phyloP scores from a whole-genome alignment of 192 early-diverging fungal genomes.

The Phlyctochytrium arcticum region DNA sequence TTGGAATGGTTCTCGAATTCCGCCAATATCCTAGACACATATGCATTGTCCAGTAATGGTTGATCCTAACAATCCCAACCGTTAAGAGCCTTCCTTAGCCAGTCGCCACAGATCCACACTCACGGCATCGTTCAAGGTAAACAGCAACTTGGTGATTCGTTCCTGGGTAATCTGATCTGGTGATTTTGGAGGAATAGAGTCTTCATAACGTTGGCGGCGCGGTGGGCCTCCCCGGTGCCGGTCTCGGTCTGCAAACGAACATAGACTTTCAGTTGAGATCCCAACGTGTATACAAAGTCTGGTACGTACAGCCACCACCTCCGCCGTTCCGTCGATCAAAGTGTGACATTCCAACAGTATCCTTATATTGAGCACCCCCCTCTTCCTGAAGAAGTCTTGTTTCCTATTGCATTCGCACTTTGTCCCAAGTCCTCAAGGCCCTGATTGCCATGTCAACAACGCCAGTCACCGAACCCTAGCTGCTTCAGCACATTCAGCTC shows the following conservation, averaged over 20 bases:
- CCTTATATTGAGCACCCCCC: not conserved
- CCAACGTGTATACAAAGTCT: not conserved
- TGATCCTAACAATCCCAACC: not conserved
- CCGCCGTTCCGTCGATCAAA: not conserved
- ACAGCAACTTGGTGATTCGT: not conserved
- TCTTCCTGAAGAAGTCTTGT: too few species aligned
- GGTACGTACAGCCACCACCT: not conserved
- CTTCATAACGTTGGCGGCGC: not conserved
- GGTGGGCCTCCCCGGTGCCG: not conserved
- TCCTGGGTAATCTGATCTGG: slow-evolving; percentile 10
- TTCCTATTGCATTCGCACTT: too few species aligned
- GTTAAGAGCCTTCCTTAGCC: not conserved
- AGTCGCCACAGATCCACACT: not conserved
- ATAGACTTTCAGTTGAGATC: not conserved
- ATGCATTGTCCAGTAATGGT: not conserved
- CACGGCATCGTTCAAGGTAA: slow-evolving; percentile 3
- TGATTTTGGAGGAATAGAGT: not conserved
- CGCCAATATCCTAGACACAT: not conserved
- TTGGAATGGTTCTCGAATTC: not conserved
- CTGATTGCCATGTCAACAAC: too few species aligned
- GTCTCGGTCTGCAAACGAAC: not conserved
- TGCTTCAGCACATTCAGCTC: too few species aligned
- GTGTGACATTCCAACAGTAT: not conserved
- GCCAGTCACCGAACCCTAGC: too few species aligned
- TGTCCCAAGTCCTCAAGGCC: too few species aligned